These are phyloP conservation scores for Heterobasidion irregulare DNA, from an alignment of 1,284 basidiomycete species.

Conservation along the genomic window DNA sequence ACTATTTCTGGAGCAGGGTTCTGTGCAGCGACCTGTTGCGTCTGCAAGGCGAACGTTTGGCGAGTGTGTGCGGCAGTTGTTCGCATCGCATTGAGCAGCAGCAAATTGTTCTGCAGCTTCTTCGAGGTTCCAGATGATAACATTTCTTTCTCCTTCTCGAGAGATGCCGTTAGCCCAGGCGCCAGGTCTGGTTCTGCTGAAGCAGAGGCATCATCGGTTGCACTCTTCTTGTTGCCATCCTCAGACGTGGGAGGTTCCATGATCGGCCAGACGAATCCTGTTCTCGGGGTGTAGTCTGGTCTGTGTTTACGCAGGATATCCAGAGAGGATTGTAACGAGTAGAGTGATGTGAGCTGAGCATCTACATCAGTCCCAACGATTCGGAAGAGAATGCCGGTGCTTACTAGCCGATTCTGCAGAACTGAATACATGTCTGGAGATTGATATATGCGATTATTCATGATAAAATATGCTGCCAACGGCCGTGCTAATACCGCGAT, in stretches of 20 bases:
- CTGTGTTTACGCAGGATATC: constrained; percentile 60
- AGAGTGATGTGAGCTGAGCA: constrained; percentile 58
- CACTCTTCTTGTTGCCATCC: constrained; percentile 37
- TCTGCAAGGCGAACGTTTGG: constrained; percentile 30
- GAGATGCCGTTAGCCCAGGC: background rate
- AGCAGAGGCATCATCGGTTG: constrained; percentile 16
- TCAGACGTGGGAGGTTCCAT: constrained; percentile 40
- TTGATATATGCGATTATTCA: constrained; percentile 82
- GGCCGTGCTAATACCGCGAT: constrained; percentile 43
- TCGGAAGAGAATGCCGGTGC: constrained; percentile 14
- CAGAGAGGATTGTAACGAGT: constrained; percentile 65
- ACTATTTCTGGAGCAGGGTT: constrained; percentile 30
- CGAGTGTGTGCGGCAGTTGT: constrained; percentile 64
- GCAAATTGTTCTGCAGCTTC: constrained; percentile 56
- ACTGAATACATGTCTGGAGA: constrained; percentile 77
- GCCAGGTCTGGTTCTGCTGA: constrained; percentile 16
- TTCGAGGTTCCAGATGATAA: constrained; percentile 21
- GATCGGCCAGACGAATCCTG: constrained; percentile 76
- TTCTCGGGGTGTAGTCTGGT: constrained; percentile 71
- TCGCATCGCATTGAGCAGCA: constrained; percentile 68
- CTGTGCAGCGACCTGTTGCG: constrained; percentile 15
- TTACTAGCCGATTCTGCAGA: constrained; percentile 73
- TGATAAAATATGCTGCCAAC: constrained; percentile 75
- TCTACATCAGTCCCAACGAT: background rate
- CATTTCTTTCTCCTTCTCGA: constrained; percentile 8